Evolutionary conservation across 306 rosid species (phyloP).

Genomic region (barrel medic (Medicago truncatula)): DNA sequence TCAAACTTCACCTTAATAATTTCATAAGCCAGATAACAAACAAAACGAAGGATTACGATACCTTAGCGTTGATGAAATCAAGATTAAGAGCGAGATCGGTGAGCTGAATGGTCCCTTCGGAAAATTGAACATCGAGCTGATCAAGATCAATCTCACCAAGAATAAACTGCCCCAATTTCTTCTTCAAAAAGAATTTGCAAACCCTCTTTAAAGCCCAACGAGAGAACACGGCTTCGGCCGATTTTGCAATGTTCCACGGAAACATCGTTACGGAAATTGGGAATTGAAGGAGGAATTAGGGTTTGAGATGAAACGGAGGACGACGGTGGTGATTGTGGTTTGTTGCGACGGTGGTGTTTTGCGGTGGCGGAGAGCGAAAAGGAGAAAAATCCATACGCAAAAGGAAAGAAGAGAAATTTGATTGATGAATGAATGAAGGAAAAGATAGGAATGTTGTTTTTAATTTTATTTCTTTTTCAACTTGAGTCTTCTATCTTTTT

Average conservation of each 20-base stretch:
- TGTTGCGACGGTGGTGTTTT: background rate
- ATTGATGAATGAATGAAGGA: conserved; percentile 3
- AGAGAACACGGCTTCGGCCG: conserved; percentile 95
- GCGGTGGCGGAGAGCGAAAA: conserved; percentile 35
- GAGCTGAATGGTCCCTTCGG: conserved; percentile 88
- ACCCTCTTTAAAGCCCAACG: conserved; percentile 87
- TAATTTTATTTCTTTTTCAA: background rate
- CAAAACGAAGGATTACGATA: conserved; percentile 19
- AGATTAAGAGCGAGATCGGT: conserved; percentile 87
- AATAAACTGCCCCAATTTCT: conserved; percentile 88
- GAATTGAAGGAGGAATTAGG: conserved; percentile 31
- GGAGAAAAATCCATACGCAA: conserved; percentile 51
- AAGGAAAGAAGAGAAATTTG: background rate
- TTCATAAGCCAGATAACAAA: conserved; percentile 4
- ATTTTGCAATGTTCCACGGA: conserved; percentile 87
- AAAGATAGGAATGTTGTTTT: background rate
- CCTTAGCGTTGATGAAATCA: conserved; percentile 83
- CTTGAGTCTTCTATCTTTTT: background rate
- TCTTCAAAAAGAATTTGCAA: conserved; percentile 85
- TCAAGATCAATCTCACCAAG: conserved; percentile 89
- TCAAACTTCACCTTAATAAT: background rate
- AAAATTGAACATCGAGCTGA: conserved; percentile 89
- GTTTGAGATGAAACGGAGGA: conserved; percentile 21
- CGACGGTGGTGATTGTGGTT: background rate
- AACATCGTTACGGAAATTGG: conserved; percentile 59